These are phyloP conservation scores for Cercospora janseana DNA, from an alignment of 2,329 filamentous ascomycete genomes.

Conservation along the genomic window DNA sequence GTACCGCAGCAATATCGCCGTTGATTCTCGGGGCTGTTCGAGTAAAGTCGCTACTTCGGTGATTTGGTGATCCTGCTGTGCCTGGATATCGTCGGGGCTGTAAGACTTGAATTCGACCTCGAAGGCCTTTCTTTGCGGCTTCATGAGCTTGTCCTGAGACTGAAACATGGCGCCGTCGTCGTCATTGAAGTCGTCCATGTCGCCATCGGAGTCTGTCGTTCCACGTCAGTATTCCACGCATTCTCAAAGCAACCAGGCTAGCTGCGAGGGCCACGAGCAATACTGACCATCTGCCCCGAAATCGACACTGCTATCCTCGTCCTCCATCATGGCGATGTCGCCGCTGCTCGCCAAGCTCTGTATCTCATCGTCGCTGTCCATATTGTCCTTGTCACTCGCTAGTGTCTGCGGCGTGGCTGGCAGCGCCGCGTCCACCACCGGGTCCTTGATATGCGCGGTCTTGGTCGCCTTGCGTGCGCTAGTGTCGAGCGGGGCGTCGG, in stretches of 20 bases:
- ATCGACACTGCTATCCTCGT: slow-evolving; percentile 63
- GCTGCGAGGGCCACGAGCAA: no score
- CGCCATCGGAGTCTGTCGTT: slow-evolving; percentile 52
- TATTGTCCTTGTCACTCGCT: slow-evolving; percentile 47
- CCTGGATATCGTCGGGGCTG: slow-evolving; percentile 75
- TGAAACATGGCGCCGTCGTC: slow-evolving; percentile 54
- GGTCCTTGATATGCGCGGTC: slow-evolving; percentile 36
- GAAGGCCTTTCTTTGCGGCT: slow-evolving; percentile 71
- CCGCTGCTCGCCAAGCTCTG: slow-evolving; percentile 77
- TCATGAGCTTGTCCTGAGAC: slow-evolving; percentile 68
- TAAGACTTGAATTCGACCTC: slow-evolving; percentile 83
- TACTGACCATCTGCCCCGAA: slow-evolving; percentile 44
- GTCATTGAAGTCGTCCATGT: slow-evolving; percentile 55
- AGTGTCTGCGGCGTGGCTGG: slow-evolving; percentile 52
- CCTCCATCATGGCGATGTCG: slow-evolving; percentile 59
- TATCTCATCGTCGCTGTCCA: slow-evolving; percentile 96
- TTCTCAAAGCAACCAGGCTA: no score
- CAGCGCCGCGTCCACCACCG: slow-evolving; percentile 40
- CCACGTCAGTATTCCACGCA: no score
- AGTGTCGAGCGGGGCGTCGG: slow-evolving; percentile 22
- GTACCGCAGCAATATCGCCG: slow-evolving; percentile 83
- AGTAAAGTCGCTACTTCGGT: slow-evolving; percentile 89
- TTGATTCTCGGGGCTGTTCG: slow-evolving; percentile 82
- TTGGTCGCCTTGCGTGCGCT: slow-evolving; percentile 36
- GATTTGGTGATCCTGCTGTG: slow-evolving; percentile 81